These are phyloP conservation scores for Dioscorea zingiberensis DNA, from an alignment of 106 monocot genomes.

Conservation along the genomic window DNA sequence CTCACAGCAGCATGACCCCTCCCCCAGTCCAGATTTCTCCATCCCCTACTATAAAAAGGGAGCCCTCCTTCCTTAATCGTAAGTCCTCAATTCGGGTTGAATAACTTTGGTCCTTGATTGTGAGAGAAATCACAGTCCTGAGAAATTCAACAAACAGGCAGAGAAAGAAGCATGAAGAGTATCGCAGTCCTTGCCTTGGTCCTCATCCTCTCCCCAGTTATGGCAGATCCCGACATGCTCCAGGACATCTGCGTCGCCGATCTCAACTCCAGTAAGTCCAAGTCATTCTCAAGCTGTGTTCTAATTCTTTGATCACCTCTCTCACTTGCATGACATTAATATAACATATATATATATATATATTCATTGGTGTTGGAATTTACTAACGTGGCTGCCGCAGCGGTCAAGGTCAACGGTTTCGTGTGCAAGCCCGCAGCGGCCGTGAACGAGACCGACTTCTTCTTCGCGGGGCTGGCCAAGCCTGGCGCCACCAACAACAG, in stretches of 20 bases:
- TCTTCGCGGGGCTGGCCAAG: conserved; percentile 13
- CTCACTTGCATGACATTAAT: background rate
- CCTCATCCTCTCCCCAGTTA: conserved; percentile 13
- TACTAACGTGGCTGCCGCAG: background rate
- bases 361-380: too few species aligned
- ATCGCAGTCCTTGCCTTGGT: background rate
- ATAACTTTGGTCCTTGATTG: too few species aligned
- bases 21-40: background rate
- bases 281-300: background rate
- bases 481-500: conserved; percentile 5
- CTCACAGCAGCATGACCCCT: background rate
- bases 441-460: conserved; percentile 20
- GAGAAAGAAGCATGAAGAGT: background rate
- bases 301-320: background rate
- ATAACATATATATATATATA: background rate
- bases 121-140: too few species aligned
- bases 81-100: too few species aligned
- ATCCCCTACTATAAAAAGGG: background rate
- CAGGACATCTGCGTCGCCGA: conserved; percentile 72
- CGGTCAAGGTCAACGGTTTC: conserved; percentile 31
- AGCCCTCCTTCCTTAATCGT: background rate
- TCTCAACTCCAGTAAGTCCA: conserved; percentile 28
- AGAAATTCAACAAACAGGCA: background rate
- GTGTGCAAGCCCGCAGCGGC: conserved; percentile 10
- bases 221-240: conserved; percentile 54